Base-by-base conservation (phyloP, 257 asterid species). In the Mentha longifolia region DNA sequence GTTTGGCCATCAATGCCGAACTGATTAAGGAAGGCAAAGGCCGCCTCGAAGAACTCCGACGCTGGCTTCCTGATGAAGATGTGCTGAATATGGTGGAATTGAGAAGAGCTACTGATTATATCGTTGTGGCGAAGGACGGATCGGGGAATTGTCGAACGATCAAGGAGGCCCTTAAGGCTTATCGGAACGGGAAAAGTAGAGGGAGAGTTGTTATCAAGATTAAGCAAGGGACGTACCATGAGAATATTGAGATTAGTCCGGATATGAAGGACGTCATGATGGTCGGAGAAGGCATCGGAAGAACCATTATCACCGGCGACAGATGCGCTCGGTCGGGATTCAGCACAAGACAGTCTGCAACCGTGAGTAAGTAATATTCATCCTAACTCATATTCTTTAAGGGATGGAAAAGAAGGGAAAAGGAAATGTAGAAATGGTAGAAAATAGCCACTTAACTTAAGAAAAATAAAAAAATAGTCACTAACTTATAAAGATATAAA, bases 51-150 rank as follows among this genome's bases (percentile, higher is more conserved):
- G 14, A 31, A 5, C 42, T 37, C 16, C 33, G 14, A 5, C 10
- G 50, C 4, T 37, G 33, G 50, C 28, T 61, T 7, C 67, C 28
- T 1, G 30, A 35, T n/a, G 47, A 0, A n/a, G 65, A n/a, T 3
- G 42, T 33, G 1, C 16, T 33, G 28, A 13, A 30, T 15, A 6
- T 2, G 8, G 8, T 15, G 5, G n/a, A 16, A 5, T 6, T 16
- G 0, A 4, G 14, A 2, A 17, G 28, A 16, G 28, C 4, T 9
- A 5, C 6, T 9, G 10, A 3, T 37, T 5, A 3, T 2, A 17
- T 61, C 5, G 82, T 84, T 25, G 92, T 86, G 78, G 87, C 86
- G 0, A 77, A 82, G 30, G 87, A 86, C 64, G 89, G 89, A 9
- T 71, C 85, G 0, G 92, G 92, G 7, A 74, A 80, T 65, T 80